phyloP scores from a whole-genome alignment of 2,329 filamentous ascomycete species.

The Cytospora piceicola region DNA sequence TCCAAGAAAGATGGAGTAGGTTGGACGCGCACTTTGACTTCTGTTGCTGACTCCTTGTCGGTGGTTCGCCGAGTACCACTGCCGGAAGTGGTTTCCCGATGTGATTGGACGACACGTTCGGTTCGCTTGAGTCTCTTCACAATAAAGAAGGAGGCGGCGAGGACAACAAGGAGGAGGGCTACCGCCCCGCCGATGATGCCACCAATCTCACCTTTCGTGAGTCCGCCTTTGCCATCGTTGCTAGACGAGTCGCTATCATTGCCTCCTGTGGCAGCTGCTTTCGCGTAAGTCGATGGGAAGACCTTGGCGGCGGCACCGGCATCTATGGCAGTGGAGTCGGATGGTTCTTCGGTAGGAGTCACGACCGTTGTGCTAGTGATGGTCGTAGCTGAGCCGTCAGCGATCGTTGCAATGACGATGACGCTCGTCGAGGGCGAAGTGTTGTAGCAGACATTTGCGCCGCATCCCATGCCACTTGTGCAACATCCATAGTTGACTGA shows the following conservation, averaged over 20 bases:
- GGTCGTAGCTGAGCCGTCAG: conserved; percentile 45
- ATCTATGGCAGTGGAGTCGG: conserved; percentile 34
- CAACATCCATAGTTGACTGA: conserved; percentile 60
- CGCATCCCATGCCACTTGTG: conserved; percentile 54
- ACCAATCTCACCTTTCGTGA: conserved; percentile 50
- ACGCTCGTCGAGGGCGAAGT: conserved; percentile 51
- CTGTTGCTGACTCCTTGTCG: conserved; percentile 39
- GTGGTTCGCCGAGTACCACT: conserved; percentile 39
- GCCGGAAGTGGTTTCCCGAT: conserved; percentile 39
- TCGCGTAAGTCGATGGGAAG: conserved; percentile 49
- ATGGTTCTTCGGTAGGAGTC: conserved; percentile 43
- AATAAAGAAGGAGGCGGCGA: conserved; percentile 53
- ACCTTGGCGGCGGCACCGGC: conserved; percentile 45
- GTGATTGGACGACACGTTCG: conserved; percentile 44
- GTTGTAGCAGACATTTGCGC: conserved; percentile 50
- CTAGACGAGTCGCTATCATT: conserved; percentile 30
- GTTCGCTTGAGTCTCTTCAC: conserved; percentile 55
- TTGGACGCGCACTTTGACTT: conserved; percentile 38
- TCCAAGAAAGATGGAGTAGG: conserved; percentile 50
- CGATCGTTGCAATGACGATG: conserved; percentile 51
- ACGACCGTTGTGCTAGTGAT: conserved; percentile 45
- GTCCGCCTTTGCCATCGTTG: conserved; percentile 38
- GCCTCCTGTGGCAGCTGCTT: conserved; percentile 42
- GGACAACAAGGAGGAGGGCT: conserved; percentile 51
- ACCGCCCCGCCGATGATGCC: conserved; percentile 59